phyloP scores from a whole-genome alignment of 2,329 filamentous ascomycete species.

The Beauveria scarabaeidicola region DNA sequence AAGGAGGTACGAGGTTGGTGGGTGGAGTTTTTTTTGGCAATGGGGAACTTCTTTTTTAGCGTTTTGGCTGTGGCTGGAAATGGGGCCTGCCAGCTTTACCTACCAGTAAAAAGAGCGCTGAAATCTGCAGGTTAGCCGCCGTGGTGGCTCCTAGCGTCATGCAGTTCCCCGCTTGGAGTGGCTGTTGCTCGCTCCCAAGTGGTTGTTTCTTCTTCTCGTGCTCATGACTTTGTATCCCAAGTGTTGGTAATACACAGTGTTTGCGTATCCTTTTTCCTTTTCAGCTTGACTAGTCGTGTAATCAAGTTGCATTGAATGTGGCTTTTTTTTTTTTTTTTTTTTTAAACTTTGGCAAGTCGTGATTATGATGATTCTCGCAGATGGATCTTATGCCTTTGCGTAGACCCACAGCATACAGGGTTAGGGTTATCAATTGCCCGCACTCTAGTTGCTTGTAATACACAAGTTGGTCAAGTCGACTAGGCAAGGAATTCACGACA shows the following conservation, averaged over 20 bases:
- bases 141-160: neutral
- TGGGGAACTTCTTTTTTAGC: neutral
- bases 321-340: neutral
- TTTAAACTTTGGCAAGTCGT: neutral
- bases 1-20: neutral
- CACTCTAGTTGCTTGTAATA: too few species aligned
- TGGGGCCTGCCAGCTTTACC: too few species aligned
- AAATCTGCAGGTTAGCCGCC: constrained; percentile 5
- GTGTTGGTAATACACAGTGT: too few species aligned
- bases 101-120: neutral
- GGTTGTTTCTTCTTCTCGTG: neutral
- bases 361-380: neutral
- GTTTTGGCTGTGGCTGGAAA: too few species aligned
- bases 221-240: neutral
- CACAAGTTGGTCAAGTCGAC: too few species aligned
- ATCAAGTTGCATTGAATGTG: neutral
- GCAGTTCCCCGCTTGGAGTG: neutral
- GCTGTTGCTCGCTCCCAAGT: neutral
- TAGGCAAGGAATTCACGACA: too few species aligned
- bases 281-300: neutral
- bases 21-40: neutral
- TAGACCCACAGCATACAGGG: neutral
- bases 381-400: neutral
- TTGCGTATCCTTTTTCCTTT: neutral
- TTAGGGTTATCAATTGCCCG: too few species aligned